Percentiles rank a stretch among this genome's conserved stretches.
phyloP scores from a whole-genome alignment of 2,329 filamentous ascomycete genomes.

The Elsinoe perseae region DNA sequence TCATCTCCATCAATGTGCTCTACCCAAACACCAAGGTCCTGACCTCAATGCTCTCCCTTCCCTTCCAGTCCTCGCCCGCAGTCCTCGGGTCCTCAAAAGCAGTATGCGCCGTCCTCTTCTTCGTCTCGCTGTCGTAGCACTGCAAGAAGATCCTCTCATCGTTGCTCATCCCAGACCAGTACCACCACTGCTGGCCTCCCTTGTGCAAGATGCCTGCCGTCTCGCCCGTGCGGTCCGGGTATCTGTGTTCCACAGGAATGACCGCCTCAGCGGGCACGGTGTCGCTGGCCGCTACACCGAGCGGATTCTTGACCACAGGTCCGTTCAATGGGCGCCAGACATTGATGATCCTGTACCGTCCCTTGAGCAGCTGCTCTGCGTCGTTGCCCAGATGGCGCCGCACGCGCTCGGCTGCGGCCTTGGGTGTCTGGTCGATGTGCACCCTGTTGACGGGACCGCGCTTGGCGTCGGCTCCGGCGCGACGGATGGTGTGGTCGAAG shows the following conservation, averaged over 20 bases:
- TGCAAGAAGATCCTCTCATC: slow-evolving; percentile 47
- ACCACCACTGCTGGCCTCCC: slow-evolving; percentile 63
- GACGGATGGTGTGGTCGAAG: slow-evolving; percentile 87
- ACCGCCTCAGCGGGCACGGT: slow-evolving; percentile 56
- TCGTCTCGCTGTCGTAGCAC: slow-evolving; percentile 38
- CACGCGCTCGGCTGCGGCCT: slow-evolving; percentile 60
- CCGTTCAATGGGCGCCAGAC: slow-evolving; percentile 66
- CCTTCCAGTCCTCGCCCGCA: slow-evolving; percentile 50
- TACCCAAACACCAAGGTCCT: slow-evolving; percentile 69
- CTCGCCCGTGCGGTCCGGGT: slow-evolving; percentile 62
- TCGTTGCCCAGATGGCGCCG: slow-evolving; percentile 58
- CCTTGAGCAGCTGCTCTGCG: slow-evolving; percentile 56
- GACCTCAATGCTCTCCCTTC: slow-evolving; percentile 83
- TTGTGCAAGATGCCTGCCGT: slow-evolving; percentile 62
- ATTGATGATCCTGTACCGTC: slow-evolving; percentile 76
- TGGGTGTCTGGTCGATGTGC: slow-evolving; percentile 75
- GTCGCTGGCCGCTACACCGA: slow-evolving; percentile 50
- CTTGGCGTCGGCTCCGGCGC: slow-evolving; percentile 49
- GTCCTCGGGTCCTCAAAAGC: slow-evolving; percentile 74
- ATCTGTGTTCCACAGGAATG: slow-evolving; percentile 65
- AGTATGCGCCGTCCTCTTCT: slow-evolving; percentile 54
- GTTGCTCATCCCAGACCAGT: slow-evolving; percentile 69
- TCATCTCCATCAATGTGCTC: background rate
- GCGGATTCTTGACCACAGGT: slow-evolving; percentile 48
- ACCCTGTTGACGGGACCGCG: slow-evolving; percentile 63